Base-by-base conservation (phyloP, 139 green algal genomes). In the Volvox africanus region DNA sequence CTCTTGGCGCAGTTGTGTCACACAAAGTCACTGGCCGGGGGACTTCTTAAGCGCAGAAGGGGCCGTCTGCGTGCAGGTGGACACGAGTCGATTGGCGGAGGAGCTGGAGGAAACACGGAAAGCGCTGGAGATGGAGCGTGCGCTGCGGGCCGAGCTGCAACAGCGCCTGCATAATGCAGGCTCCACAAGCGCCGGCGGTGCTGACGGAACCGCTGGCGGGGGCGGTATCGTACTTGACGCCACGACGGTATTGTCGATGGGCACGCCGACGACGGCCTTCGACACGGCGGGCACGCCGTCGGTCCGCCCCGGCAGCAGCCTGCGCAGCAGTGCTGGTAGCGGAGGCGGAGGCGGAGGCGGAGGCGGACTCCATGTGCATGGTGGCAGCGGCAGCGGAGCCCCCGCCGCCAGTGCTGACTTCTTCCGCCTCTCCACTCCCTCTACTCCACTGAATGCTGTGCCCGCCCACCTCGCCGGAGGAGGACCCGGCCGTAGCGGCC, bases 361-460 rank as follows among this genome's bases (percentile, higher is more conserved):
- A 28, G 50, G 71, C 73, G 44, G 44, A 9, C 44, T 55, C 44
- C 44, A 55, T 9, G 44, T 9, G 44, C 44, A 17, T 16, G 55
- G 73, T 22, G 62, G 86, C 73, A 24, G 12, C 30, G 68, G 67
- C 1, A 20, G 50, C 50, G 75, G 86, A 55, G 35, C 28, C 21
- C 30, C 18, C 37, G 36, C 14, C 32, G 32, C 2, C n/a, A 44
- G 20, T 11, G 32, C n/a, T 13, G 86, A 90, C 44, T 82, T 61
- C 44, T 83, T 83, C 86, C 86, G 86, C n/a, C 44, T 82, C 71
- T 83, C 86, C 37, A 90, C 86, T 0, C 86, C 86, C n/a, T 89
- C 83, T 33, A 89, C 83, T 67, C 83, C 83, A 3, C 67, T 89
- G 2, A 89, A 89, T 65, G 9, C 67, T 5, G 35, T 89, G 62